Percentiles rank a stretch among this genome's conserved stretches.
These are phyloP conservation scores for Fraxinus platypoda DNA, from an alignment of 305 asterid genomes.

Conservation along the genomic window DNA sequence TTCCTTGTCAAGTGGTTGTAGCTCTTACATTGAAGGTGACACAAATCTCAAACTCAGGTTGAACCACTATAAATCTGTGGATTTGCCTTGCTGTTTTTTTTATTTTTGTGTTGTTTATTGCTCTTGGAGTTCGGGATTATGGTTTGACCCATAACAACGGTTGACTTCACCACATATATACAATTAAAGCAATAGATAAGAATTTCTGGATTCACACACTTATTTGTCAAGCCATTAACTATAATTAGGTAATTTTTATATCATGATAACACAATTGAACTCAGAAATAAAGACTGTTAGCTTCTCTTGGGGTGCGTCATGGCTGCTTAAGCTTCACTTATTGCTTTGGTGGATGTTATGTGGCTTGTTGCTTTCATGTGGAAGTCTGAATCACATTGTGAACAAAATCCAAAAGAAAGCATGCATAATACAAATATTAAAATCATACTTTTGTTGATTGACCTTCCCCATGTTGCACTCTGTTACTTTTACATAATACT, in stretches of 20 bases:
- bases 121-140: background rate
- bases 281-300: background rate
- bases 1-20: background rate
- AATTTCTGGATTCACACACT: background rate
- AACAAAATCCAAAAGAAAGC: background rate
- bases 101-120: background rate
- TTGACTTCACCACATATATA: background rate
- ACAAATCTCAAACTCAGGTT: background rate
- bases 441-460: background rate
- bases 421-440: background rate
- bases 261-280: background rate
- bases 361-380: background rate
- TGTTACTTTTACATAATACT: background rate
- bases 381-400: background rate
- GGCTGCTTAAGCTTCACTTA: background rate
- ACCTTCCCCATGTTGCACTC: background rate
- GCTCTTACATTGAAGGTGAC: background rate
- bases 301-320: background rate
- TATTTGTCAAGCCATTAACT: background rate
- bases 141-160: background rate
- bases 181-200: background rate
- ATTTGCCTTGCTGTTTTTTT: background rate
- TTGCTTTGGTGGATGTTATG: background rate
- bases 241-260: background rate
- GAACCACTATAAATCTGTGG: background rate